Evolutionary conservation across 1,139 yeast genomes (phyloP).

Genomic region (Sugiyamaella pinicola): DNA sequence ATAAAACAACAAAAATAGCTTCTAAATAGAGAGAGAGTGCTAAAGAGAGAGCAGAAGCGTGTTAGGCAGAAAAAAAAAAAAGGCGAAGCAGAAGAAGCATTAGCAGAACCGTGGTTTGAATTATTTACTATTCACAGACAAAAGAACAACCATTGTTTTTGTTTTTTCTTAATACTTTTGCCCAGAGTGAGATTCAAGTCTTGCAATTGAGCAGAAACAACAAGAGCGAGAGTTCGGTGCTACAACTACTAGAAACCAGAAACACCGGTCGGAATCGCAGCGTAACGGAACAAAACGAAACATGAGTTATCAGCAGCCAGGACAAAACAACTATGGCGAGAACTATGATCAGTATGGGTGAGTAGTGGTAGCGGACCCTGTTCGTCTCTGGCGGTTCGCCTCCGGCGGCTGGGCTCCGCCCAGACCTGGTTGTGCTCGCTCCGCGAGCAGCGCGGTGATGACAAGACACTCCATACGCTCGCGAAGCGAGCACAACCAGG

Average conservation of each 20-base stretch:
- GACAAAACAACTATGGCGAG: constrained; percentile 11
- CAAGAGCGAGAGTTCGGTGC: neutral
- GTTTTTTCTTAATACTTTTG: neutral
- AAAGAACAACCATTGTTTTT: neutral
- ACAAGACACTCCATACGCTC: too few species aligned
- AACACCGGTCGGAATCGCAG: neutral
- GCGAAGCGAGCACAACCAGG: too few species aligned
- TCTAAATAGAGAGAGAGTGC: too few species aligned
- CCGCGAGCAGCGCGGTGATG: too few species aligned
- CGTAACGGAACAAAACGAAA: neutral
- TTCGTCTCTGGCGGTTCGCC: too few species aligned
- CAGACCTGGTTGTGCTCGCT: too few species aligned
- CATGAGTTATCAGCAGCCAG: constrained; percentile 11
- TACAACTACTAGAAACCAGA: neutral
- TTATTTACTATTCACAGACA: neutral
- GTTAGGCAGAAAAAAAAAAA: neutral
- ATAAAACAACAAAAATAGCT: neutral
- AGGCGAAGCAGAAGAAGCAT: too few species aligned
- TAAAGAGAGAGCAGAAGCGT: neutral
- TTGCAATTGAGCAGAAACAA: neutral
- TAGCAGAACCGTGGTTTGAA: too few species aligned
- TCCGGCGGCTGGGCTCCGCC: too few species aligned
- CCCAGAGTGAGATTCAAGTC: neutral
- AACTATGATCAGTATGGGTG: constrained; percentile 23
- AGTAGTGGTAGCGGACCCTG: constrained; percentile 2